These are phyloP conservation scores for Ustilago xerochloae DNA, from an alignment of 1,284 basidiomycete genomes.

Conservation along the genomic window DNA sequence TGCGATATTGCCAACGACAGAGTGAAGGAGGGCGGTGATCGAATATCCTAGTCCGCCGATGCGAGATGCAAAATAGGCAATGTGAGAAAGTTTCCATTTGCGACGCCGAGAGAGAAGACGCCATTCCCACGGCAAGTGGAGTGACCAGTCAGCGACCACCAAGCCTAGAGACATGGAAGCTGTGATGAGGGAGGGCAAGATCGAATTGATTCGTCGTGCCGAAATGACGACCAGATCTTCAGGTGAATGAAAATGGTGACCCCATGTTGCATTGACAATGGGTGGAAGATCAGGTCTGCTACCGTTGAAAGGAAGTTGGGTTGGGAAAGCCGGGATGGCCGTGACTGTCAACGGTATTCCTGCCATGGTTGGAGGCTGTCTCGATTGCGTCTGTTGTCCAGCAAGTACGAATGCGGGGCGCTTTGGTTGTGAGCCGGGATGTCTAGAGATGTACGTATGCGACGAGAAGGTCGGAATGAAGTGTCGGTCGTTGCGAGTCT, in stretches of 20 bases:
- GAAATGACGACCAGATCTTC: constrained; percentile 45
- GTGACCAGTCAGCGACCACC: constrained; percentile 48
- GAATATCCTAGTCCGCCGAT: constrained; percentile 40
- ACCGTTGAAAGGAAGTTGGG: constrained; percentile 11
- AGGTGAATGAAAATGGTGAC: not conserved
- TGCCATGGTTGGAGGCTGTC: constrained; percentile 14
- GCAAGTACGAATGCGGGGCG: not conserved
- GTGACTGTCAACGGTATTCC: constrained; percentile 41
- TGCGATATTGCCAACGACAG: constrained; percentile 36
- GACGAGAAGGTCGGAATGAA: not conserved
- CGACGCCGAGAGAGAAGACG: constrained; percentile 33
- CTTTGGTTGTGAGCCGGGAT: not conserved
- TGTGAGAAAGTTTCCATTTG: constrained; percentile 52
- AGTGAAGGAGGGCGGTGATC: constrained; percentile 36
- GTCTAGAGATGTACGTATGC: not conserved
- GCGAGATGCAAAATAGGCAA: constrained; percentile 49
- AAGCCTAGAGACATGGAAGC: constrained; percentile 43
- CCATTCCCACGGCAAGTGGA: constrained; percentile 50
- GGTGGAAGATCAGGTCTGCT: constrained; percentile 12
- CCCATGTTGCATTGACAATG: constrained; percentile 16
- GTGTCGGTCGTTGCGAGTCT: not conserved
- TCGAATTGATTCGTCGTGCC: constrained; percentile 38
- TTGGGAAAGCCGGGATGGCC: constrained; percentile 43
- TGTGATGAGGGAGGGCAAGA: constrained; percentile 37
- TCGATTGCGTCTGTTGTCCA: not conserved